A percentile compares a stretch with the other conserved stretches of the same genome.
phyloP scores from a whole-genome alignment of 257 asterid species.

The Salvia splendens region DNA sequence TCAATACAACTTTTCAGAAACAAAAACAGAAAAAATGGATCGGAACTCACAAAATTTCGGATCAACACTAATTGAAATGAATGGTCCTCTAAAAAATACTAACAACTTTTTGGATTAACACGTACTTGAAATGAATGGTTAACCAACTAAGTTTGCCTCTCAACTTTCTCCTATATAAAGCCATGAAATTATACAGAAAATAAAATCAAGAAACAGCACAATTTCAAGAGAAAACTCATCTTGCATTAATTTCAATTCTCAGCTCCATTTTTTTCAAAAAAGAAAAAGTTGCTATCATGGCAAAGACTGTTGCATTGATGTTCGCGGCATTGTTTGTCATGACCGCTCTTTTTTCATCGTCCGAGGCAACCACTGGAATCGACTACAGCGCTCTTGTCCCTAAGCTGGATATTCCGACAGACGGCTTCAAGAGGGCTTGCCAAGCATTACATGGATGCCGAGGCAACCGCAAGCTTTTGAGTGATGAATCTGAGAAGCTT shows the following conservation, averaged over 20 bases:
- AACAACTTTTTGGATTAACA: too few relatives aligned
- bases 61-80: neutral
- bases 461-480: constrained; percentile 9
- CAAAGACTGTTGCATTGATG: neutral
- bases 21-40: too few relatives aligned
- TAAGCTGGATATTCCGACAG: neutral
- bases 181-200: too few relatives aligned
- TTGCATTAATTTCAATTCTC: too few relatives aligned
- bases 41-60: too few relatives aligned
- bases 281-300: neutral
- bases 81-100: too few relatives aligned
- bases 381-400: neutral
- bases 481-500: too few relatives aligned
- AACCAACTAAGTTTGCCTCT: neutral
- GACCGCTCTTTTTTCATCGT: neutral
- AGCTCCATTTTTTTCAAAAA: neutral
- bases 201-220: neutral
- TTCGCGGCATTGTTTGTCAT: neutral
- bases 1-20: too few relatives aligned
- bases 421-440: neutral
- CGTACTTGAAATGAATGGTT: neutral
- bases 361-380: neutral
- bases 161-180: neutral
- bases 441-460: neutral
- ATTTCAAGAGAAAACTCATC: neutral